Base-by-base conservation (phyloP, 2,329 filamentous ascomycete genomes). In the Phialophora verrucosa region DNA sequence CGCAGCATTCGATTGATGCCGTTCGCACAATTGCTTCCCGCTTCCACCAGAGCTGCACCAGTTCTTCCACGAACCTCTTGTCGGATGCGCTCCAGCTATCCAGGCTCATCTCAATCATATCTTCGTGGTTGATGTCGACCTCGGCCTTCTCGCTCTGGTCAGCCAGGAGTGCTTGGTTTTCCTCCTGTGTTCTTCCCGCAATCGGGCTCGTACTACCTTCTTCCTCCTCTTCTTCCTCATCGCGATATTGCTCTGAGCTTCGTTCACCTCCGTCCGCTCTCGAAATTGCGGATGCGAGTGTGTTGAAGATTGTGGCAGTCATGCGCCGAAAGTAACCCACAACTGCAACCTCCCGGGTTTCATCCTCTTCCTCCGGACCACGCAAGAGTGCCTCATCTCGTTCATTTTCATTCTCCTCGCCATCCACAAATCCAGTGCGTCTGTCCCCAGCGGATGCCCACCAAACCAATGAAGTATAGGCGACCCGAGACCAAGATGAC, bases 391-490 rank as follows among this genome's bases (percentile, higher is more conserved):
- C 75, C 4, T 75, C 74, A 72, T 83, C 82, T 71, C 81, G 79
- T 69, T 80, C 78, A 20, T 75, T 72, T 67, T 80, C 78, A 31
- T 83, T 80, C 62, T 85, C 82, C 66, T 82, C 81, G 72, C 88
- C 85, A 64, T 87, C 82, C 1, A 82, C 80, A 10, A 84, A 78
- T 58, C 82, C 83, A 12, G 82, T 81, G 31, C 85, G 83, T 67
- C 83, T 82, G 73, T 89, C 87, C 60, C 87, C 87, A 2, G 87
- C 87, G 0, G 85, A 87, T 3, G 87, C 87, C 87, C 87, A 90
- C 87, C 87, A 90, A 73, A 89, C 86, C 76, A 89, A 87, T 42
- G 85, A 85, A 2, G 81, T 81, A 74, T 89, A 89, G 2, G 87
- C 87, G 38, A 88, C 79, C 4, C 83, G 81, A 5, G 84, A 81